Base-by-base conservation (phyloP, 2,329 filamentous ascomycete species). In the Rhytidhysteron rufulum region DNA sequence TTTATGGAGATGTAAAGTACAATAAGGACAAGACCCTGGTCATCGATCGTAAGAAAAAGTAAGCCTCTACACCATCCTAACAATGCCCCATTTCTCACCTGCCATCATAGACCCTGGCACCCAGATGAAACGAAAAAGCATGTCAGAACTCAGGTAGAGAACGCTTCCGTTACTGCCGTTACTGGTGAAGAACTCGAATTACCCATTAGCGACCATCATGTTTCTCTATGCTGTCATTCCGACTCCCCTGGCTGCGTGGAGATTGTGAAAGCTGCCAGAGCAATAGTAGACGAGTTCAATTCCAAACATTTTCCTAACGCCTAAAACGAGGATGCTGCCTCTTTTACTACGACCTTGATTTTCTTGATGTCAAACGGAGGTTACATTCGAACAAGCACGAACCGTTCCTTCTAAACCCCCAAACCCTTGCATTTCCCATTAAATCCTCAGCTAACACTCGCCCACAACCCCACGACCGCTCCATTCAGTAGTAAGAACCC, bases 41-140 rank as follows among this genome's bases (percentile, higher is more conserved):
- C 2, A 78, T 79, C 52, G 76, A 78, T 47, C 67, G 78, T 22
- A 78, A 79, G 63, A 80, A 80, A 65, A 77, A 79, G 66, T 66
- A 44, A 13, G 55, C 48, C n/a, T 5, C 16, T 17, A 18, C 33
- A 17, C 33, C 21, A 20, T 13, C 9, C 17, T 8, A 27, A 30
- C 30, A 13, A 2, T 4, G 25, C 7, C 31, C 8, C 15, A 17
- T 15, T 11, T 21, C 11, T 11, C 10, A 22, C 30, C 39, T 10
- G 20, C 9, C 21, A 4, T 22, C 33, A 21, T 34, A 67, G 64
- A 44, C 54, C 68, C 7, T 71, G 68, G 68, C 63, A 64, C 31
- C 49, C 59, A 2, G 66, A 69, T 31, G 68, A 72, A 38, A 65
- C 56, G 6, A 59, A 64, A 43, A 60, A 55, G 39, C 69, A 72